phyloP scores from a whole-genome alignment of 2,329 filamentous ascomycete species.

The Diaporthe caulivora region DNA sequence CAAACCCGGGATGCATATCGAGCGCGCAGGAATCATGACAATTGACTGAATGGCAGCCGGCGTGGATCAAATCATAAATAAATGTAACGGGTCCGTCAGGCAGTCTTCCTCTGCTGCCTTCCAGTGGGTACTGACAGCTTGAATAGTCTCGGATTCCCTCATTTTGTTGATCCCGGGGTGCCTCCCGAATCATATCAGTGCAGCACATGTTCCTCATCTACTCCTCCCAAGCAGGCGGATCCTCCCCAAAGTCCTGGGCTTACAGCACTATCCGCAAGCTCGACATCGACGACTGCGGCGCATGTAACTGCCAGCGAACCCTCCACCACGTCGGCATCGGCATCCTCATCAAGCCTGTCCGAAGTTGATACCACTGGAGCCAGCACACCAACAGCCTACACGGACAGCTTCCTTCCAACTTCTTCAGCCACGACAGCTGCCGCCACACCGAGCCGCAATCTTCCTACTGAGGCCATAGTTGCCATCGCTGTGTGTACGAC shows the following conservation, averaged over 20 bases:
- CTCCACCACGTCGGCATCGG: not conserved
- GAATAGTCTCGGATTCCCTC: slow-evolving; percentile 47
- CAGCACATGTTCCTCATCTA: slow-evolving; percentile 37
- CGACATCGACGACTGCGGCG: not conserved
- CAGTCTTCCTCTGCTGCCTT: not conserved
- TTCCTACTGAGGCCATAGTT: slow-evolving; percentile 57
- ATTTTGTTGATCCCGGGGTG: slow-evolving; percentile 52
- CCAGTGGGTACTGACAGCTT: slow-evolving; percentile 9
- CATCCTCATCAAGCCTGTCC: slow-evolving; percentile 24
- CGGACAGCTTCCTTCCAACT: slow-evolving; percentile 21
- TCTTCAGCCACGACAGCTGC: slow-evolving; percentile 40
- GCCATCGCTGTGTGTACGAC: slow-evolving; percentile 59
- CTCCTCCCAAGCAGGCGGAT: not conserved
- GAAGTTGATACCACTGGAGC: slow-evolving; percentile 12
- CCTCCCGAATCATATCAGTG: slow-evolving; percentile 49
- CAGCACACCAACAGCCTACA: slow-evolving; percentile 22
- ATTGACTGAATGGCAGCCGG: slow-evolving; percentile 55
- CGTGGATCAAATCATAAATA: slow-evolving; percentile 64
- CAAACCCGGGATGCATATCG: slow-evolving; percentile 37
- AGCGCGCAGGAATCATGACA: not conserved
- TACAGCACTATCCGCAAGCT: not conserved
- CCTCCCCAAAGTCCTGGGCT: slow-evolving; percentile 9
- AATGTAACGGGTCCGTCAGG: slow-evolving; percentile 61
- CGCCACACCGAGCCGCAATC: slow-evolving; percentile 42
- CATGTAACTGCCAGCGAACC: not conserved